Base-by-base conservation (phyloP, 2,329 filamentous ascomycete genomes). In the Chrysosporium queenslandicum region DNA sequence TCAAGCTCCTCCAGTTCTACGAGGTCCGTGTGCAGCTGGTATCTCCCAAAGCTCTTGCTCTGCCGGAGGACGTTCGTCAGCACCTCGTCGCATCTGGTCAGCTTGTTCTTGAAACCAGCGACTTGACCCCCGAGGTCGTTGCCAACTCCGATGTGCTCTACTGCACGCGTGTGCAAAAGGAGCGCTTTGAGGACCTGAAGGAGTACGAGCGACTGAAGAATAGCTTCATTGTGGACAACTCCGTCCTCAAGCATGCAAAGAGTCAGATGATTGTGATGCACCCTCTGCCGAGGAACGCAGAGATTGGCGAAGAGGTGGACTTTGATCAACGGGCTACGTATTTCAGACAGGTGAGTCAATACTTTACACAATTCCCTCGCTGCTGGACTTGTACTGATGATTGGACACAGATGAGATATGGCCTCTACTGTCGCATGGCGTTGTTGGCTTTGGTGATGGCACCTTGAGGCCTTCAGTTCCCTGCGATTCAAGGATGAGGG, bases 371-470 rank as follows among this genome's bases (percentile, higher is more conserved):
- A 3, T n/a, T 27, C 18, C 39, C 45, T 42, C 36, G 20, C 32
- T 23, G 16, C 53, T 41, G 40, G 40, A 40, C 7, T 12, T 42
- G 14, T 34, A 36, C 32, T 54, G 34, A 47, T 50, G 21, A 47
- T 54, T 52, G 16, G 21, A 30, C 46, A 14, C 64, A 96, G 90
- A 96, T 96, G 91, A 82, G 85, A 73, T 96, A 97, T 73, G 92
- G 92, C 62, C 80, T 98, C 63, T 97, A 96, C 78, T 94, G 87
- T 71, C 86, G 92, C 68, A 98, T 98, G 92, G 92, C 92, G 61
- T 74, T 98, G 73, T 78, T 98, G 69, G 92, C 92, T 60, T 77
- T 97, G 69, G 87, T 97, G 70, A 85, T 98, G 86, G 82, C 77
- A 53, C 72, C 72, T 58, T 71, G 62, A 60, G 36, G 39, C 34